Percentiles rank a stretch among this genome's conserved stretches.
Evolutionary conservation across 1,139 yeast species (phyloP).

Genomic region (Suhomyces maxii): DNA sequence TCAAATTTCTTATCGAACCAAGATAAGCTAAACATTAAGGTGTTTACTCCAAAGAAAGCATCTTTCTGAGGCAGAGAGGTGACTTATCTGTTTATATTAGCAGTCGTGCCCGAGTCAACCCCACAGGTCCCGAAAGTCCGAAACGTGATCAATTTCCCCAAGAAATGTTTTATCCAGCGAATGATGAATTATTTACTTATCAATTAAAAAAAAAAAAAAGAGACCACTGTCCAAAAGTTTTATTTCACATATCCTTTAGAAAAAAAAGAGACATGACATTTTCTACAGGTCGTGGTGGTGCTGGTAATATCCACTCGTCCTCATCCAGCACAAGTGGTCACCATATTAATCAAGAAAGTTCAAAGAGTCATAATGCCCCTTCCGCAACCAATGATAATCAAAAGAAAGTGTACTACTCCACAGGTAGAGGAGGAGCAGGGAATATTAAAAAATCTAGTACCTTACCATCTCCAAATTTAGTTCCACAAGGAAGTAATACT

Average conservation of each 20-base stretch:
- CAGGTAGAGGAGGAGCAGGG: conserved; percentile 84
- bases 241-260: neutral
- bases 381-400: conserved; percentile 14
- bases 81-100: too few species aligned
- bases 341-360: conserved; percentile 10
- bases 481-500: conserved; percentile 62
- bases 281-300: conserved; percentile 28
- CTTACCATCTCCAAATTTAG: conserved; percentile 53
- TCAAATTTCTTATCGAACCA: too few species aligned
- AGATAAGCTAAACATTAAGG: too few species aligned
- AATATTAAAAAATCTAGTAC: conserved; percentile 53
- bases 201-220: too few species aligned
- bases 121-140: conserved; percentile 6
- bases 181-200: too few species aligned
- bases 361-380: conserved; percentile 7
- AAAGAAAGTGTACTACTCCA: conserved; percentile 50
- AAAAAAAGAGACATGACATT: conserved; percentile 12
- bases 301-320: conserved; percentile 26
- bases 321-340: conserved; percentile 20
- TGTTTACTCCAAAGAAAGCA: too few species aligned
- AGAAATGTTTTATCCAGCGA: conserved; percentile 3
- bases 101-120: conserved; percentile 1
- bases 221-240: neutral
- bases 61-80: too few species aligned
- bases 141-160: conserved; percentile 12